Conservation (phyloP, 345 rosid species). For the Acer negundo region DNA sequence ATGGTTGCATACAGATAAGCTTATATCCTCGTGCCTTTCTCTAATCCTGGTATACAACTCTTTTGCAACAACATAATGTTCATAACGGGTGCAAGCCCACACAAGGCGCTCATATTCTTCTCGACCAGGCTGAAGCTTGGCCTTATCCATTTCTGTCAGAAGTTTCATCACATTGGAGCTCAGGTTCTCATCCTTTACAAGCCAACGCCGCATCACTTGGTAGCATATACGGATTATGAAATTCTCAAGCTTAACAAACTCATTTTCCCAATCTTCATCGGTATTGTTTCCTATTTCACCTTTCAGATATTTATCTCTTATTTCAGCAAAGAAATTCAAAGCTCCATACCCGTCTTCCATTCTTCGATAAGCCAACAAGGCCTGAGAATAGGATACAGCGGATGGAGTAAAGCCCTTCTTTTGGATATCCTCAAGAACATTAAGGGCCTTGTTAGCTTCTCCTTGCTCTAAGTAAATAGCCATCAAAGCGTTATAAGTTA, state of each 20-base stretch:
- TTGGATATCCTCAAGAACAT: conserved; percentile 59
- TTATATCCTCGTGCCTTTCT: conserved; percentile 56
- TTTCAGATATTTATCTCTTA: conserved; percentile 56
- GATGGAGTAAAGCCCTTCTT: conserved; percentile 63
- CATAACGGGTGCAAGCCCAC: conserved; percentile 93
- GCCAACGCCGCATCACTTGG: conserved; percentile 88
- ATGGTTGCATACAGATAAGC: conserved; percentile 93
- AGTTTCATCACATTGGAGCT: conserved; percentile 64
- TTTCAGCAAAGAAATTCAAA: conserved; percentile 61
- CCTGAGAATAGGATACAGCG: conserved; percentile 76
- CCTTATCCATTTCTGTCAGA: conserved; percentile 66
- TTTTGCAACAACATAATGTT: conserved; percentile 66
- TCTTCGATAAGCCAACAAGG: conserved; percentile 70
- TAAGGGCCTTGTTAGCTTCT: conserved; percentile 55
- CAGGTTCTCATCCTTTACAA: conserved; percentile 53
- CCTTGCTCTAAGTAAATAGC: conserved; percentile 62
- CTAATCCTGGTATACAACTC: conserved; percentile 75
- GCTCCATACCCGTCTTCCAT: conserved; percentile 88
- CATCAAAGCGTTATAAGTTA: conserved; percentile 83
- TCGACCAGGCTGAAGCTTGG: conserved; percentile 48
- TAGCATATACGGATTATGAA: conserved; percentile 70
- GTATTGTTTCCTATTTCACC: conserved; percentile 52
- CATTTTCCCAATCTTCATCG: conserved; percentile 58
- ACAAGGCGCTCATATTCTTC: conserved; percentile 78
- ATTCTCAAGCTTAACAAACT: conserved; percentile 65